phyloP scores from a whole-genome alignment of 768 basidiomycete species.

The Termitomyces sp. region DNA sequence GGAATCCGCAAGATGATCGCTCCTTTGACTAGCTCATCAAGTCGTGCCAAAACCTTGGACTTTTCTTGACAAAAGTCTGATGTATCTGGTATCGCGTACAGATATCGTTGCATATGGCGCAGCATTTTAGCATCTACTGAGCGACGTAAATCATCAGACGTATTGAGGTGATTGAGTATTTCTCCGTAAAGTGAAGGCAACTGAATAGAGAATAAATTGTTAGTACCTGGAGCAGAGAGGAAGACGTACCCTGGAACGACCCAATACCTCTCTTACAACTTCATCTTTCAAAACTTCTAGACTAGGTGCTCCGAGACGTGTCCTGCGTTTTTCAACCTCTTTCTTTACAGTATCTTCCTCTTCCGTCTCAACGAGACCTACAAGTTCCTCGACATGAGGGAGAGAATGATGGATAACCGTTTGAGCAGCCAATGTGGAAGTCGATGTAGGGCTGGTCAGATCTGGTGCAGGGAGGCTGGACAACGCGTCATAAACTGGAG shows the following conservation, averaged over 20 bases:
- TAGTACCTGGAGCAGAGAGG: not conserved
- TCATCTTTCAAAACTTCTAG: slow-evolving; percentile 56
- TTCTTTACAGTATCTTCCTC: slow-evolving; percentile 54
- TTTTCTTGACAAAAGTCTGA: slow-evolving; percentile 35
- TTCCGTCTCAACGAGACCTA: slow-evolving; percentile 54
- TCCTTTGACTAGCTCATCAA: slow-evolving; percentile 71
- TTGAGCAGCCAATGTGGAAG: slow-evolving; percentile 55
- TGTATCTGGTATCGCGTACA: slow-evolving; percentile 53
- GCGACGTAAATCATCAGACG: slow-evolving; percentile 77
- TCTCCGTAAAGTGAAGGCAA: slow-evolving; percentile 72
- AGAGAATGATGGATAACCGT: slow-evolving; percentile 65
- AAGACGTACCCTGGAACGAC: slow-evolving; percentile 48
- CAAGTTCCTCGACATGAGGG: slow-evolving; percentile 66
- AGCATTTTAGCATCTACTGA: slow-evolving; percentile 73
- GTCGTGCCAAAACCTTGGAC: slow-evolving; percentile 44
- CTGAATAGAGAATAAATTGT: slow-evolving; percentile 29
- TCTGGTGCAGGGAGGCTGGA: slow-evolving; percentile 69
- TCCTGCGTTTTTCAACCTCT: slow-evolving; percentile 76
- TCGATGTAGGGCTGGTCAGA: slow-evolving; percentile 64
- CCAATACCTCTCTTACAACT: slow-evolving; percentile 62
- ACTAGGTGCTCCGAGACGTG: slow-evolving; percentile 63
- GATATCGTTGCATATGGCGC: slow-evolving; percentile 52
- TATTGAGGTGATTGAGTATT: slow-evolving; percentile 75
- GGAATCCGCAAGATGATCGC: slow-evolving; percentile 70
- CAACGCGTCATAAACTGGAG: slow-evolving; percentile 57